Percentiles rank a stretch among this genome's conserved stretches.
Evolutionary conservation across 495 filamentous ascomycete species (phyloP).

Genomic region (Parathielavia hyrcaniae): DNA sequence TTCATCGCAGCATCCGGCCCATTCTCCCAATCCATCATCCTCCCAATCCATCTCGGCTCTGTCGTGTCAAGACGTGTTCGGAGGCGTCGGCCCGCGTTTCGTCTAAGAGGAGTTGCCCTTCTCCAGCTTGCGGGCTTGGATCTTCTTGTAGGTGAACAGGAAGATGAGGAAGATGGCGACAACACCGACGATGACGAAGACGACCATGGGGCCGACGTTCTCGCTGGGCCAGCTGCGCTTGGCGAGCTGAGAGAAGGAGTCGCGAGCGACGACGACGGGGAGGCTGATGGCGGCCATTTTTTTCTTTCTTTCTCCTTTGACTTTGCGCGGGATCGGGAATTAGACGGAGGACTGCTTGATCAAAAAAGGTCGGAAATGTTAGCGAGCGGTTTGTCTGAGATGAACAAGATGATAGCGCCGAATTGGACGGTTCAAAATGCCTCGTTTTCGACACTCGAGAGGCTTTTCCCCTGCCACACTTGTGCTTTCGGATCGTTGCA

Average conservation of each 20-base stretch:
- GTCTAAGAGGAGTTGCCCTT: slow-evolving; percentile 25
- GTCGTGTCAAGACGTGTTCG: background rate
- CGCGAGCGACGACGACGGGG: slow-evolving; percentile 45
- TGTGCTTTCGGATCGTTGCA: too few relatives aligned
- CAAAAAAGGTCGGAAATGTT: background rate
- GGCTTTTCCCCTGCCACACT: too few relatives aligned
- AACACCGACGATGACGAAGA: slow-evolving; percentile 53
- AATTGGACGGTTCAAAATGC: too few relatives aligned
- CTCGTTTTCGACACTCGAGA: too few relatives aligned
- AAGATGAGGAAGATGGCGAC: slow-evolving; percentile 44
- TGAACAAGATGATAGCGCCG: too few relatives aligned
- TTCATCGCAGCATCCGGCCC: too few relatives aligned
- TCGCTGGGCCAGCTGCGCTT: slow-evolving; percentile 46
- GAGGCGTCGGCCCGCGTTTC: background rate
- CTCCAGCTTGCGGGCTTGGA: slow-evolving; percentile 38
- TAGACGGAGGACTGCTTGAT: too few relatives aligned
- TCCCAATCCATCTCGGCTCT: background rate
- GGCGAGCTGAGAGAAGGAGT: slow-evolving; percentile 39
- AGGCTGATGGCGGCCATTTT: slow-evolving; percentile 46
- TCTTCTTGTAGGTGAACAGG: slow-evolving; percentile 43
- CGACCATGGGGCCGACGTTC: slow-evolving; percentile 52
- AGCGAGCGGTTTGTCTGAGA: slow-evolving; percentile 2
- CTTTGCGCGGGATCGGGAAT: background rate
- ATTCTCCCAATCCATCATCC: slow-evolving; percentile 7
- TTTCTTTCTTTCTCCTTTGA: too few relatives aligned